A percentile compares a stretch with the other conserved stretches of the same genome.
These are phyloP conservation scores for Podospora pseudocomata DNA, from an alignment of 495 filamentous ascomycete genomes.

Conservation along the genomic window DNA sequence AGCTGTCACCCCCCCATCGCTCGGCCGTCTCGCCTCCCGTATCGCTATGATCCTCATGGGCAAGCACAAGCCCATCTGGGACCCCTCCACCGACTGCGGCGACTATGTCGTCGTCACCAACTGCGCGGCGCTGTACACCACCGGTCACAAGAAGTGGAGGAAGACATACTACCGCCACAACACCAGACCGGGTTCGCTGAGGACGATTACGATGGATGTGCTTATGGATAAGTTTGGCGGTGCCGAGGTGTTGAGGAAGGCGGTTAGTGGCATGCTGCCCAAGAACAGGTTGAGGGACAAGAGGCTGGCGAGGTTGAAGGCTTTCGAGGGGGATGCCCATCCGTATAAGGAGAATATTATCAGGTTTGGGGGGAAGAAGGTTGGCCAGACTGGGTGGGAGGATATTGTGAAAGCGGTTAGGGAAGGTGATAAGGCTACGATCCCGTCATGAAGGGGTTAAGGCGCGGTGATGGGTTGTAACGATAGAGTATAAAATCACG, in stretches of 20 bases:
- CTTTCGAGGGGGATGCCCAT: constrained; percentile 85
- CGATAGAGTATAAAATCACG: background rate
- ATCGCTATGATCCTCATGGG: constrained; percentile 95
- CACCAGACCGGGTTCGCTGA: constrained; percentile 81
- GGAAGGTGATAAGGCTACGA: constrained; percentile 38
- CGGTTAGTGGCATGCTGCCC: constrained; percentile 93
- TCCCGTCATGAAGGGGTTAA: constrained; percentile 26
- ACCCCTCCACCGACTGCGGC: constrained; percentile 94
- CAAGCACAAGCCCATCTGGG: constrained; percentile 98
- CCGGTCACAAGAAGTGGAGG: constrained; percentile 86
- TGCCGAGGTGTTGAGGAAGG: constrained; percentile 85
- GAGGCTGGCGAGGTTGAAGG: constrained; percentile 85
- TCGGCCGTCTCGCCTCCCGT: constrained; percentile 85
- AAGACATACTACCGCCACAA: constrained; percentile 95
- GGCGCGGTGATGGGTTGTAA: background rate
- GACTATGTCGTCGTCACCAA: constrained; percentile 95
- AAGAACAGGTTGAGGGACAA: constrained; percentile 91
- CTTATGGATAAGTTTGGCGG: constrained; percentile 94
- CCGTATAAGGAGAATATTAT: constrained; percentile 89
- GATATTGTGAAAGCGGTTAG: constrained; percentile 40
- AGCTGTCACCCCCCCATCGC: constrained; percentile 59
- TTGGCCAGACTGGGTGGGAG: constrained; percentile 47
- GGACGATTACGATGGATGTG: constrained; percentile 87
- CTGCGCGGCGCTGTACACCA: constrained; percentile 81
- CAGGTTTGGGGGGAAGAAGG: constrained; percentile 58